Conservation (phyloP, 2,329 filamentous ascomycete genomes). For the Colletotrichum falcatum region DNA sequence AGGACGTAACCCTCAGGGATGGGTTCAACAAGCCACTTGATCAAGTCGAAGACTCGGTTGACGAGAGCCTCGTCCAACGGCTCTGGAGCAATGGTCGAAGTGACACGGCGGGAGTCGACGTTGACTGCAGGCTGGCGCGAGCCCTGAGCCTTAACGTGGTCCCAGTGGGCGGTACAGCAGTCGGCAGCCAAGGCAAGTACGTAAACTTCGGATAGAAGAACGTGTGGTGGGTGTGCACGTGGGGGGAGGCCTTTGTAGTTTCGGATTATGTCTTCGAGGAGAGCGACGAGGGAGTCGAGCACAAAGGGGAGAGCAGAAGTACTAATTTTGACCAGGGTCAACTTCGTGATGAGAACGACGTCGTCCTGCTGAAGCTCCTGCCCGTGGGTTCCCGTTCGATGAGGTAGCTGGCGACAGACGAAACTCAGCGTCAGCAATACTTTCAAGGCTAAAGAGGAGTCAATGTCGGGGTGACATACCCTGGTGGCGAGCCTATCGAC, state of each 20-base stretch:
- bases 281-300: slow-evolving; percentile 66
- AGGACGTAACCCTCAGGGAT: slow-evolving; percentile 68
- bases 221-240: slow-evolving; percentile 65
- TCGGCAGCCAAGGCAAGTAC: slow-evolving; percentile 73
- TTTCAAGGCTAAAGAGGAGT: slow-evolving; percentile 13
- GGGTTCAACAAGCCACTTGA: slow-evolving; percentile 69
- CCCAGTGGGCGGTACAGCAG: slow-evolving; percentile 73
- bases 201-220: slow-evolving; percentile 74
- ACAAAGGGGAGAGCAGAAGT: slow-evolving; percentile 64
- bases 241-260: slow-evolving; percentile 62
- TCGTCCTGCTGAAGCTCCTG: slow-evolving; percentile 71
- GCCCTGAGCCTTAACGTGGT: slow-evolving; percentile 52
- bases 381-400: slow-evolving; percentile 69
- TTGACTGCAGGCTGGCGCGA: slow-evolving; percentile 25
- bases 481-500: slow-evolving; percentile 72
- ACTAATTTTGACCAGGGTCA: slow-evolving; percentile 72
- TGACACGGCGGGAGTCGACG: slow-evolving; percentile 41
- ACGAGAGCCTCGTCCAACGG: slow-evolving; percentile 64
- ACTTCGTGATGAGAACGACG: slow-evolving; percentile 69
- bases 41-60: slow-evolving; percentile 64
- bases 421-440: slow-evolving; percentile 28
- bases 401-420: slow-evolving; percentile 65
- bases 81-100: slow-evolving; percentile 47
- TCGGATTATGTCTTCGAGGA: slow-evolving; percentile 69
- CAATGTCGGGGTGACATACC: slow-evolving; percentile 54